phyloP scores from a whole-genome alignment of 1,284 basidiomycete genomes.

The Sparassis latifolia region DNA sequence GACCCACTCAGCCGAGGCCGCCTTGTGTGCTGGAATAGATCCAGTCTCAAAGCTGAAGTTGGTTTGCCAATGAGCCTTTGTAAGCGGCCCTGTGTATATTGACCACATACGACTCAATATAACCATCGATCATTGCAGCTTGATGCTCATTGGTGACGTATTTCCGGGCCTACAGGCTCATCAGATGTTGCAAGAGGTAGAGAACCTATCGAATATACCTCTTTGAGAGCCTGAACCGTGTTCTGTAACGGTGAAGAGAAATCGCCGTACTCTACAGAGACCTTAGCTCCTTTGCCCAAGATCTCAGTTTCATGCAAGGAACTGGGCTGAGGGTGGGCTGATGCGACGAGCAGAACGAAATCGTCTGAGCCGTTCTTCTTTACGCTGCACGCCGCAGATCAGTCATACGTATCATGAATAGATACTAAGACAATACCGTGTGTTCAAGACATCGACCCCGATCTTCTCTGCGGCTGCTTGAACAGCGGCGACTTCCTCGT shows the following conservation, averaged over 20 bases:
- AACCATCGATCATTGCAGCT: slow-evolving; percentile 66
- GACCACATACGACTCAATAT: slow-evolving; percentile 65
- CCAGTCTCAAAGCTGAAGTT: slow-evolving; percentile 61
- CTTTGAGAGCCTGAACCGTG: slow-evolving; percentile 47
- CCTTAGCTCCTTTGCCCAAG: slow-evolving; percentile 36
- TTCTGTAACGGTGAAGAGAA: slow-evolving; percentile 50
- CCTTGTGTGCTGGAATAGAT: slow-evolving; percentile 72
- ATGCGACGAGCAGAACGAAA: slow-evolving; percentile 71
- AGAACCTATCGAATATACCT: slow-evolving; percentile 34
- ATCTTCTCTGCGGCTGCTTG: slow-evolving; percentile 70
- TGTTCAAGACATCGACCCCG: slow-evolving; percentile 71
- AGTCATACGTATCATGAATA: not conserved
- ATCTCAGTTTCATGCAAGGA: slow-evolving; percentile 41
- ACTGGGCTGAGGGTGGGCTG: slow-evolving; percentile 38
- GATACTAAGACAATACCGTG: slow-evolving; percentile 43
- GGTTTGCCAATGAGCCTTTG: not conserved
- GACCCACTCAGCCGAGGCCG: slow-evolving; percentile 75
- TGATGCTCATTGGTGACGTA: slow-evolving; percentile 71
- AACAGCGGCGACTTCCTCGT: slow-evolving; percentile 69
- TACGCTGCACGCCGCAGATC: slow-evolving; percentile 36
- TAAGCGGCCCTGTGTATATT: not conserved
- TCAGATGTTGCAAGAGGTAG: not conserved
- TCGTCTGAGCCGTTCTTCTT: slow-evolving; percentile 53
- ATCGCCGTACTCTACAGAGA: slow-evolving; percentile 71
- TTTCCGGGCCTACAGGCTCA: slow-evolving; percentile 50